Percentiles rank a stretch among this genome's conserved stretches.
These are phyloP conservation scores for Monilinia vaccinii-corymbosi DNA, from an alignment of 2,329 filamentous ascomycete genomes.

Conservation along the genomic window DNA sequence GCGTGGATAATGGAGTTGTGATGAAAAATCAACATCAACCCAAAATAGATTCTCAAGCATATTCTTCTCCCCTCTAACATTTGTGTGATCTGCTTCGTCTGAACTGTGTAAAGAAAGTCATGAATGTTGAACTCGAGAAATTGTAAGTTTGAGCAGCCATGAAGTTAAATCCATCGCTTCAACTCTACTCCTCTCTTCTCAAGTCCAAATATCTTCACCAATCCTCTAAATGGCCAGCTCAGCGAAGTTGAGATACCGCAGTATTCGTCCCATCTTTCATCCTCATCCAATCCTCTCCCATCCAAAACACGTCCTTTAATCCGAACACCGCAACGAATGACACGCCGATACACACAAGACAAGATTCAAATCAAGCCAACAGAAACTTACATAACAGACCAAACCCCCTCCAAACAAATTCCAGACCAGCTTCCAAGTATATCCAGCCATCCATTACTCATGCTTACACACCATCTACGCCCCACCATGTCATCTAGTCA, in stretches of 20 bases:
- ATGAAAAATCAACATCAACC: not conserved
- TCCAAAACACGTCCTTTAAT: not conserved
- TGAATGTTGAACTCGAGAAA: not conserved
- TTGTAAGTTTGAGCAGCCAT: not conserved
- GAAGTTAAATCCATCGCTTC: not conserved
- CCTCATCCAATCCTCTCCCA: not conserved
- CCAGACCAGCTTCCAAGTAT: not conserved
- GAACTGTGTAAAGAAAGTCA: not conserved
- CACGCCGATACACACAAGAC: not conserved
- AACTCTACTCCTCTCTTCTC: too few species aligned
- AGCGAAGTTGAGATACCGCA: not conserved
- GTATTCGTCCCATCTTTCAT: not conserved
- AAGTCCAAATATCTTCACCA: not conserved
- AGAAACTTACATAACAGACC: not conserved
- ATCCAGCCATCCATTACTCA: not conserved
- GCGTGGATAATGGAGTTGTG: not conserved
- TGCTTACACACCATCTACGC: not conserved
- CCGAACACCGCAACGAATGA: not conserved
- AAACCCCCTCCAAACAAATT: not conserved
- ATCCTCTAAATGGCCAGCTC: not conserved
- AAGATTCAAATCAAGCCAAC: not conserved
- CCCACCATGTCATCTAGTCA: not conserved
- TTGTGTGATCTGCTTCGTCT: not conserved
- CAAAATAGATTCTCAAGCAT: not conserved
- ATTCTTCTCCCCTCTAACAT: not conserved